These are phyloP conservation scores for Chenopodium quinoa DNA, from an alignment of 148 eudicot genomes.

Conservation along the genomic window DNA sequence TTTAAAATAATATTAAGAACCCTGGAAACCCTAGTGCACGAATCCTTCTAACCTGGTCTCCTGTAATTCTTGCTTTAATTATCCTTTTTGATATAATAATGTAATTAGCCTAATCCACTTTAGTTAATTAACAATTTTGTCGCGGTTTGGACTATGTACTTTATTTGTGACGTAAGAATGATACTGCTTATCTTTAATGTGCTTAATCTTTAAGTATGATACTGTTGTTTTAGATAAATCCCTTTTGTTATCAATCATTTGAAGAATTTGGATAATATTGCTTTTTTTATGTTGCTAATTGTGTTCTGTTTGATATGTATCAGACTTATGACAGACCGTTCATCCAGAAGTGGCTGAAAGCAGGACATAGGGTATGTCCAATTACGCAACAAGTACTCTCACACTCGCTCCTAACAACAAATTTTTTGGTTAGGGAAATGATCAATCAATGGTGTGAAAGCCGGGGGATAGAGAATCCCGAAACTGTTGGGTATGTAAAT, in stretches of 20 bases:
- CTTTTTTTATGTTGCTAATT: not conserved
- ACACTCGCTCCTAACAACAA: conserved; percentile 70
- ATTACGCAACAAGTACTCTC: conserved; percentile 85
- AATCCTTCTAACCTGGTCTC: not conserved
- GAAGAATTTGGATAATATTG: not conserved
- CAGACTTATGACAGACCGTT: conserved; percentile 89
- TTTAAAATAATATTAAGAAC: not conserved
- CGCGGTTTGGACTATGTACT: not conserved
- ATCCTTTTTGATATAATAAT: not conserved
- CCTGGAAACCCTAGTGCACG: not conserved
- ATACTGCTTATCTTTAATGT: not conserved
- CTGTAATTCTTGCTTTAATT: not conserved
- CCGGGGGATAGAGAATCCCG: conserved; percentile 51
- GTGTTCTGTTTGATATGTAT: conserved; percentile 9
- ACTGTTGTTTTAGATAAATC: not conserved
- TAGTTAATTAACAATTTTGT: not conserved
- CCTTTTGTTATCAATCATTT: conserved; percentile 3
- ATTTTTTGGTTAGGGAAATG: conserved; percentile 62
- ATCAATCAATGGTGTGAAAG: conserved; percentile 70
- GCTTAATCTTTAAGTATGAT: conserved; percentile 8
- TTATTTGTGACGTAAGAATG: conserved; percentile 20
- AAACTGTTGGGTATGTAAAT: conserved; percentile 32
- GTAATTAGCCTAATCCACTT: conserved; percentile 6
- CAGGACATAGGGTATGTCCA: conserved; percentile 83
- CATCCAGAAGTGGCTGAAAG: conserved; percentile 82